Evolutionary conservation across 768 basidiomycete genomes (phyloP).

Genomic region (Boletus tomentosulus): DNA sequence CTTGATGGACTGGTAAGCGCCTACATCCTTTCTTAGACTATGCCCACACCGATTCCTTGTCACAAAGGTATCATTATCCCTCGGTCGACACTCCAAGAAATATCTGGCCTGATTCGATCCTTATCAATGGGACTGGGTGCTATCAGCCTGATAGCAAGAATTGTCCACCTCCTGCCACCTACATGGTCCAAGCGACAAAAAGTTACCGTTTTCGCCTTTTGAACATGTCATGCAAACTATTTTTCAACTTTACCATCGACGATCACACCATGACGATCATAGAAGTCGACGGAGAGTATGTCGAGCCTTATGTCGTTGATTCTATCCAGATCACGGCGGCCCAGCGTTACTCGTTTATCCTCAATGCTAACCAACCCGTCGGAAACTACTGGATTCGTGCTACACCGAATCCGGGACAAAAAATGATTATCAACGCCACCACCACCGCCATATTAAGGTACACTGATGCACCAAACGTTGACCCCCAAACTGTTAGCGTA

Average conservation of each 20-base stretch:
- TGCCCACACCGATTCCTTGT: background rate
- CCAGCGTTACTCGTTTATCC: slow-evolving; percentile 46
- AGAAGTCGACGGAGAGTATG: slow-evolving; percentile 41
- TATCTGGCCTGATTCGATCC: slow-evolving; percentile 29
- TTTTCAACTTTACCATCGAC: slow-evolving; percentile 26
- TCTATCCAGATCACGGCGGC: slow-evolving; percentile 33
- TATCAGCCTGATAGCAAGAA: slow-evolving; percentile 17
- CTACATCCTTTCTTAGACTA: background rate
- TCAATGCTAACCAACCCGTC: slow-evolving; percentile 36
- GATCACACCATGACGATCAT: slow-evolving; percentile 34
- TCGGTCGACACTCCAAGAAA: slow-evolving; percentile 4
- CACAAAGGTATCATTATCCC: slow-evolving; percentile 18
- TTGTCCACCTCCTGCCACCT: slow-evolving; percentile 25
- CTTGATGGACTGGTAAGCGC: slow-evolving; percentile 23
- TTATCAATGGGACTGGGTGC: slow-evolving; percentile 41
- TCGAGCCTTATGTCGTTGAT: slow-evolving; percentile 38
- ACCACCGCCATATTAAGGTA: slow-evolving; percentile 17
- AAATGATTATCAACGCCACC: slow-evolving; percentile 14
- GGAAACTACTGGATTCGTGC: slow-evolving; percentile 38
- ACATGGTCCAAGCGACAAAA: slow-evolving; percentile 30
- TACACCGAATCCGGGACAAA: slow-evolving; percentile 17
- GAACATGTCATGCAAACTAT: slow-evolving; percentile 34
- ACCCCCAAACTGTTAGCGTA: slow-evolving; percentile 7
- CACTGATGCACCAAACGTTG: slow-evolving; percentile 8
- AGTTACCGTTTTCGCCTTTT: slow-evolving; percentile 40